Conservation (phyloP, 495 filamentous ascomycete species). For the Trichoderma erinaceum region DNA sequence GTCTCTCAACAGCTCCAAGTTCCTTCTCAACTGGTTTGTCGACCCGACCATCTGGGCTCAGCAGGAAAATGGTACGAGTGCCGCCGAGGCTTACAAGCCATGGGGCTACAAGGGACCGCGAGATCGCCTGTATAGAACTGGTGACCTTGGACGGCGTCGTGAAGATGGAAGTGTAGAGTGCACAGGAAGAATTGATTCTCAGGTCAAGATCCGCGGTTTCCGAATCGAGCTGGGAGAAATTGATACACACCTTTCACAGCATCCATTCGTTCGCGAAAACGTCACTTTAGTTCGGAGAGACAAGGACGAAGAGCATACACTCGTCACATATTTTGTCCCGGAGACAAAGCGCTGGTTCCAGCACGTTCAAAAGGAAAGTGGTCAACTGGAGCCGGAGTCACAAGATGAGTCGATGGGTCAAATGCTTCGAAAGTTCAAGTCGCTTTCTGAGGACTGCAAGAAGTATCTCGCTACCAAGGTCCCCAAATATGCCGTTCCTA, state of each 20-base stretch:
- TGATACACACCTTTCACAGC: conserved; percentile 65
- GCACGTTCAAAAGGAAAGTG: conserved; percentile 40
- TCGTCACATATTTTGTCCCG: conserved; percentile 75
- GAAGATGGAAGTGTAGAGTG: conserved; percentile 60
- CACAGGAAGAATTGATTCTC: conserved; percentile 65
- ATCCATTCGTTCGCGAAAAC: conserved; percentile 67
- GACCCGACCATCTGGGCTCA: conserved; percentile 56
- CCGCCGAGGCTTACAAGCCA: conserved; percentile 37
- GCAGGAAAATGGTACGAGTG: conserved; percentile 22
- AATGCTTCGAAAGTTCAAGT: conserved; percentile 40
- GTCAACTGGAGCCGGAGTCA: conserved; percentile 18
- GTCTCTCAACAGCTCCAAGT: conserved; percentile 57
- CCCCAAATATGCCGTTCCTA: conserved; percentile 53
- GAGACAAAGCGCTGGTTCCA: conserved; percentile 57
- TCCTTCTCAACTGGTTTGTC: conserved; percentile 73
- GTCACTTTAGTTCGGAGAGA: conserved; percentile 69
- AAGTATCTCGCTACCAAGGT: conserved; percentile 61
- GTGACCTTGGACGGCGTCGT: conserved; percentile 62
- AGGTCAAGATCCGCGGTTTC: conserved; percentile 82
- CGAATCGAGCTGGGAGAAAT: conserved; percentile 78
- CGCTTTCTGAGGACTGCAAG: conserved; percentile 54
- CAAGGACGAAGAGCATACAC: conserved; percentile 69
- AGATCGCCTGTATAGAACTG: conserved; percentile 68
- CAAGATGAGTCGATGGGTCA: conserved; percentile 39
- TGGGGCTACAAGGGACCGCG: conserved; percentile 60